Base-by-base conservation (phyloP, 2,329 filamentous ascomycete species). In the Ascochyta pisi region DNA sequence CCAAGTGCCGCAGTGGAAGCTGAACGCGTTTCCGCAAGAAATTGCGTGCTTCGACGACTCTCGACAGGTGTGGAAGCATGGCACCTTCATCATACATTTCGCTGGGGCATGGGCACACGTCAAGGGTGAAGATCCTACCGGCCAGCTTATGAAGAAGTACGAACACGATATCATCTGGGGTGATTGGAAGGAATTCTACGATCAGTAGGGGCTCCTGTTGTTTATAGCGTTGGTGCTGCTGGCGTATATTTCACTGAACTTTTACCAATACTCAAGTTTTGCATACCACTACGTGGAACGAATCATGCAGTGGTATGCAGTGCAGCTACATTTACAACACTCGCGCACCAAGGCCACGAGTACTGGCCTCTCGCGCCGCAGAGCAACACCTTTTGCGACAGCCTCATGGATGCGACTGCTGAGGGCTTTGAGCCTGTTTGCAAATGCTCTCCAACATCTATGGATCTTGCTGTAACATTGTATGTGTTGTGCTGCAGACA, bases 91-190 rank as follows among this genome's bases (percentile, higher is more conserved):
- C 29, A 34, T 78, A n/a, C 76, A 78, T 63, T 78, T 78, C 54
- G 75, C 76, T 1, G 76, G 76, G 8, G 76, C 76, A 7, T 77
- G 75, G 73, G 76, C 75, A 22, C 73, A 77, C 52, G 65, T 77
- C 13, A 66, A 76, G 43, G 71, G 68, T 16, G 66, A 75, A 10
- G 76, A 77, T 62, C 70, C 76, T 1, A 75, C 74, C 0, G 76
- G 76, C 0, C 54, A 66, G 41, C 63, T 77, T 24, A 77, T 77
- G 75, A 62, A 64, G 35, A 74, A 77, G 62, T 78, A 77, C 46
- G 61, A 73, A 37, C 24, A 51, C 7, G 55, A 71, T 5, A 70
- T 75, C 23, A 66, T 67, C 1, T 75, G 71, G 71, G 72, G 72
- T 1, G 65, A 75, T 49, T 72, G 66, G 69, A 66, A 66, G 38